Conservation (phyloP, 2,329 filamentous ascomycete species). For the Hymenoscyphus linearis region DNA sequence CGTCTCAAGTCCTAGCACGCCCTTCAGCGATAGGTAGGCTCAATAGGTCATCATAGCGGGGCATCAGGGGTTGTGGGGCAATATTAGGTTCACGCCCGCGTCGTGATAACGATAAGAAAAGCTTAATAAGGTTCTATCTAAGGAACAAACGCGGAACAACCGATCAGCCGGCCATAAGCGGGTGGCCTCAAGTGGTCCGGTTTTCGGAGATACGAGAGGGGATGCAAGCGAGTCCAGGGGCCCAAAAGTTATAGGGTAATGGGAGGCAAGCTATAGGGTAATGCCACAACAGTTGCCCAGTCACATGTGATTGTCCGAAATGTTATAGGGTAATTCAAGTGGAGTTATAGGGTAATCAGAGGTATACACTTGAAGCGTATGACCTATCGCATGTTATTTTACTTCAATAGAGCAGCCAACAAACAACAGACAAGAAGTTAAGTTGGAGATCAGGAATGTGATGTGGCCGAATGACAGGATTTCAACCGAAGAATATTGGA, state of each 20-base stretch:
- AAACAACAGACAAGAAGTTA: background rate
- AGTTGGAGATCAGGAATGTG: background rate
- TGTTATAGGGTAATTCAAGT: slow-evolving; percentile 2
- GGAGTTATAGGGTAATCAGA: slow-evolving; percentile 7
- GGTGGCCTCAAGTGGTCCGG: background rate
- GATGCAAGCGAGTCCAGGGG: background rate
- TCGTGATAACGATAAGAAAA: background rate
- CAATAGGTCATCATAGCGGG: background rate
- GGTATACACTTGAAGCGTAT: background rate
- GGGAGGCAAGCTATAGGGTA: background rate
- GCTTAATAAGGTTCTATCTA: no score
- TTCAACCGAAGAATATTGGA: background rate
- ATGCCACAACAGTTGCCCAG: background rate
- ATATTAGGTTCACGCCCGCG: background rate
- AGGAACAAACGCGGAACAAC: background rate
- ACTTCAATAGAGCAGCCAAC: background rate
- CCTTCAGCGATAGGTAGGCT: no score
- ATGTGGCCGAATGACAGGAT: background rate
- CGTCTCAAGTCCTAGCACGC: background rate
- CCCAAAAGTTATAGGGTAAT: slow-evolving; percentile 5
- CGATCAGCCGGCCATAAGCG: background rate
- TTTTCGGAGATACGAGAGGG: background rate
- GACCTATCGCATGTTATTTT: background rate
- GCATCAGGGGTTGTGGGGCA: background rate
- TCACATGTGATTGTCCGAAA: background rate